Percentiles rank a stretch among this genome's conserved stretches.
These are phyloP conservation scores for Sechiopsis laciniata DNA, from an alignment of 306 rosid species.

Conservation along the genomic window DNA sequence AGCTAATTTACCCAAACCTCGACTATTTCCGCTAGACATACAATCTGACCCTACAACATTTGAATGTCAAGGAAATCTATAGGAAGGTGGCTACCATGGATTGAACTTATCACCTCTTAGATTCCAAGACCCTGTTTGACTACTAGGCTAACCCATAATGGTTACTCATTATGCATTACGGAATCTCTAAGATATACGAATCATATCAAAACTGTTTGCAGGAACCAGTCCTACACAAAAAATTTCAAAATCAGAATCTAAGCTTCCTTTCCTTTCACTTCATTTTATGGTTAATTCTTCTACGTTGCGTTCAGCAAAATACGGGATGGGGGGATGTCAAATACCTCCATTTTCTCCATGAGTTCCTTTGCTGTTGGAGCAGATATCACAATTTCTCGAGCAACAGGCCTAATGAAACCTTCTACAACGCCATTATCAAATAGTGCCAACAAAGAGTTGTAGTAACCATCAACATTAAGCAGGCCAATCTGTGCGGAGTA, in stretches of 20 bases:
- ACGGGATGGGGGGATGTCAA: constrained; percentile 18
- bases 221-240: not conserved
- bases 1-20: too few species aligned
- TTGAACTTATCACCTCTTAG: too few species aligned
- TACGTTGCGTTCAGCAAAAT: constrained; percentile 1
- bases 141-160: too few species aligned
- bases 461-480: constrained; percentile 90
- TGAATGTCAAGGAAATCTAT: too few species aligned
- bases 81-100: too few species aligned
- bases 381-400: constrained; percentile 69
- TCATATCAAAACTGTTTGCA: not conserved
- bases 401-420: constrained; percentile 85
- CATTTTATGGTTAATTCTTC: not conserved
- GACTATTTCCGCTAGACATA: too few species aligned
- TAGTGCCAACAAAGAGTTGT: constrained; percentile 74
- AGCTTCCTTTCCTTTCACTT: not conserved
- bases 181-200: constrained; percentile 4
- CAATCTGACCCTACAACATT: too few species aligned
- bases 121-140: too few species aligned
- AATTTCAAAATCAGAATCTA: not conserved
- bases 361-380: constrained; percentile 87
- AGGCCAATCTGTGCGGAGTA: constrained; percentile 63
- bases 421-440: constrained; percentile 89
- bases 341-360: constrained; percentile 76
- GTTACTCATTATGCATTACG: not conserved